Evolutionary conservation across 208 protist species (phyloP).

Genomic region (Trypanosoma avium): DNA sequence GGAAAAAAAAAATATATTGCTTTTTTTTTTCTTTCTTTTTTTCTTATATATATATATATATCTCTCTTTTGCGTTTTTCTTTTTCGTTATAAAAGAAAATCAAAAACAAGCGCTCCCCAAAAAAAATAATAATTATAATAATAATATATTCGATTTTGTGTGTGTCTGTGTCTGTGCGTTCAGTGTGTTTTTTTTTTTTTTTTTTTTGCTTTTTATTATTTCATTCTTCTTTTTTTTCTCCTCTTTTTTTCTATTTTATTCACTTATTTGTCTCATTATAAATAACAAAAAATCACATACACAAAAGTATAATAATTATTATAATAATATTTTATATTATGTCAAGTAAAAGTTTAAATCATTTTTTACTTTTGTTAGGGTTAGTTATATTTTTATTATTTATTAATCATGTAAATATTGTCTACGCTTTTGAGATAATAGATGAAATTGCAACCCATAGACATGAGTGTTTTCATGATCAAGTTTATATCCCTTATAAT

Average conservation of each 20-base stretch:
- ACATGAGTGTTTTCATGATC: background rate
- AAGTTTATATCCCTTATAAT: conserved; percentile 4
- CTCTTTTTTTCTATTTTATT: background rate
- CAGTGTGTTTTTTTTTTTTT: background rate
- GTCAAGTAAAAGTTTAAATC: background rate
- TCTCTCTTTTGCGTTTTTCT: too few relatives aligned
- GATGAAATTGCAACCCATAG: background rate
- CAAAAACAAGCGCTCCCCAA: too few relatives aligned
- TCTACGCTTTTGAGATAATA: too few relatives aligned
- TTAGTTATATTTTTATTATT: conserved; percentile 1
- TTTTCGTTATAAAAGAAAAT: too few relatives aligned
- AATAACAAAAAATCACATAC: background rate
- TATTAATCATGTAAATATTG: too few relatives aligned
- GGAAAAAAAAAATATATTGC: too few relatives aligned
- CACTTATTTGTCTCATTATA: too few relatives aligned
- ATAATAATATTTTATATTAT: background rate
- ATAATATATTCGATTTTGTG: background rate
- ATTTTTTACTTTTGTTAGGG: conserved; percentile 14
- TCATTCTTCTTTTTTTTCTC: background rate
- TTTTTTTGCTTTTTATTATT: background rate
- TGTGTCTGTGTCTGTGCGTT: background rate
- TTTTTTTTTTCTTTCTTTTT: too few relatives aligned
- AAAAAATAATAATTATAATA: too few relatives aligned
- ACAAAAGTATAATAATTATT: background rate
- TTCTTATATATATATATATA: too few relatives aligned